Percentiles rank a stretch among this genome's conserved stretches.
Conservation (phyloP, 345 rosid species). For the Erucastrum elatum region DNA sequence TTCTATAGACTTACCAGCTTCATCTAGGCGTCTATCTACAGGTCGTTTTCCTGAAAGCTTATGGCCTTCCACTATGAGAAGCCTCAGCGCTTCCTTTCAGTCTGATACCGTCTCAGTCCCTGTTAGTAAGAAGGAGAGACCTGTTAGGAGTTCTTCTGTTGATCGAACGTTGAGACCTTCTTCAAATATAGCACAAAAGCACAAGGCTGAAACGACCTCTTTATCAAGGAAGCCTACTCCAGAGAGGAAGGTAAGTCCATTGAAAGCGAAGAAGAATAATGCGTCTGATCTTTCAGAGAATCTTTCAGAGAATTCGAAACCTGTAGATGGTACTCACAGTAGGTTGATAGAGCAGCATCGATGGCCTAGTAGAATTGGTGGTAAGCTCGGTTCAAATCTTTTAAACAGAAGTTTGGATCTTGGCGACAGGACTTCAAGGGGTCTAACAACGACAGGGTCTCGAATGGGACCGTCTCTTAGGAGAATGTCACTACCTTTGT, state of each 20-base stretch:
- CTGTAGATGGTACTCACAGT: slow-evolving; percentile 60
- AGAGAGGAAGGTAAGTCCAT: slow-evolving; percentile 80
- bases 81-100: slow-evolving; percentile 93
- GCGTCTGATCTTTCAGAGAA: slow-evolving; percentile 85
- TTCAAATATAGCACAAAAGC: slow-evolving; percentile 75
- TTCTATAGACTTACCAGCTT: slow-evolving; percentile 50
- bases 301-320: slow-evolving; percentile 92
- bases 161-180: slow-evolving; percentile 86
- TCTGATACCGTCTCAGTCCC: slow-evolving; percentile 82
- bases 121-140: slow-evolving; percentile 79
- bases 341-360: slow-evolving; percentile 84
- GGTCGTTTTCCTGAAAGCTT: slow-evolving; percentile 81
- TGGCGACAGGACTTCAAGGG: slow-evolving; percentile 50
- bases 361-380: slow-evolving; percentile 86
- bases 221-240: slow-evolving; percentile 65
- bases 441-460: slow-evolving; percentile 39
- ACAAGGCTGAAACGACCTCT: slow-evolving; percentile 50
- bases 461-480: slow-evolving; percentile 56
- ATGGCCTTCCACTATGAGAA: slow-evolving; percentile 99
- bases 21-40: slow-evolving; percentile 62
- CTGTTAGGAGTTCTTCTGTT: slow-evolving; percentile 48
- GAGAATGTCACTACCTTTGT: slow-evolving; percentile 48
- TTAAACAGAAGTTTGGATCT: slow-evolving; percentile 61
- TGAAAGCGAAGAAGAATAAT: slow-evolving; percentile 60
- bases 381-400: slow-evolving; percentile 54